Base-by-base conservation (phyloP, 108 stramenopile species). In the Cyclotella cryptica region DNA sequence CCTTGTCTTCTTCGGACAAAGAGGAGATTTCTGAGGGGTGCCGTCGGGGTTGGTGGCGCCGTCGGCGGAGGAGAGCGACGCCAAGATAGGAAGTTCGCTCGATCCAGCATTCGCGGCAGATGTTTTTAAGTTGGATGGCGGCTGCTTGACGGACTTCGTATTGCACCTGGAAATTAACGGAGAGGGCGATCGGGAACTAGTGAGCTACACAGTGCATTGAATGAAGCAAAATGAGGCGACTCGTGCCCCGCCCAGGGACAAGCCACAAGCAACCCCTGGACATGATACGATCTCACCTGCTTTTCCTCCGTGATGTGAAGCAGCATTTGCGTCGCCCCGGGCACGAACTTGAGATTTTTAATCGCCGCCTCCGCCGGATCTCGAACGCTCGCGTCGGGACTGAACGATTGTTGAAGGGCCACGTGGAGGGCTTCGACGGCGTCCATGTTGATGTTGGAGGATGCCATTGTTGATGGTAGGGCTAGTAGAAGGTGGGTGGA, bases 141-240 rank as follows among this genome's bases (percentile, higher is more conserved):
- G 94, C 94, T 10, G 94, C 94, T 75, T 96, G 94, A 41, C 92
- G 84, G 4, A 96, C 92, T 86, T 96, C 92, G 63, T 88, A 93
- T 86, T 90, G 91, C 55, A 84, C 81, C 85, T 84, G 51, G 8
- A 52, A 24, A 11, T 26, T 35, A 64, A 49, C 8, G 18, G 17
- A 35, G 22, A 57, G 19, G 8, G 13, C 26, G 15, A 53, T 46
- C 42, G 45, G 41, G 57, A 59, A 27, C 5, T 7, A 49, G 53
- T 45, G 69, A 54, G 39, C 45, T 41, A 10, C 35, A 44, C 39
- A 55, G 49, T 24, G 72, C 57, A 66, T 35, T 35, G 35, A 46
- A 39, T 27, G 13, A 26, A 17, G 15, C 29, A 54, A 2, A 22
- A 66, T 39, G 4, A 57, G 4, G 3, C 30, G 35, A 15, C 9